Evolutionary conservation across 768 basidiomycete species (phyloP).

Genomic region (Gloeopeniophorella convolvens): DNA sequence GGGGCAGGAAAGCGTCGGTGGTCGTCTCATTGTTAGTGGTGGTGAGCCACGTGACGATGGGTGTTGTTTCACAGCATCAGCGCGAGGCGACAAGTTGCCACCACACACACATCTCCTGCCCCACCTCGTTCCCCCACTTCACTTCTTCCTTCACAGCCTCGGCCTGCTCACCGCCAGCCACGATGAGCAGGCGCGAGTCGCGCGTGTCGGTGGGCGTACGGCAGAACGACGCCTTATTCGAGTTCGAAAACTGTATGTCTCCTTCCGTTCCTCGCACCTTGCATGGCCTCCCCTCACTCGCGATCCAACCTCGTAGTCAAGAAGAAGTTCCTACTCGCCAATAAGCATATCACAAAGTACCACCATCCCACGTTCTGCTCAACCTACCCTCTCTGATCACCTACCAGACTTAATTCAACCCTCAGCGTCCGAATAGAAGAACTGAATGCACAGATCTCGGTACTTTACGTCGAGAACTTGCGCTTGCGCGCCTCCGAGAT

Average conservation of each 20-base stretch:
- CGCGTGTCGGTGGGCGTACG: slow-evolving; percentile 49
- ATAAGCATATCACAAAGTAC: slow-evolving; percentile 88
- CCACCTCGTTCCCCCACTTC: background rate
- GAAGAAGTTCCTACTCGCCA: slow-evolving; percentile 87
- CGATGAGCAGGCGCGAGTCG: slow-evolving; percentile 35
- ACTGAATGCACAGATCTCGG: slow-evolving; percentile 74
- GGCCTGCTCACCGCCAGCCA: slow-evolving; percentile 19
- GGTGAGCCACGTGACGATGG: slow-evolving; percentile 1
- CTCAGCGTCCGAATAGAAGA: slow-evolving; percentile 81
- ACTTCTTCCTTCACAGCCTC: slow-evolving; percentile 7
- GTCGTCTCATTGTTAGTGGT: background rate
- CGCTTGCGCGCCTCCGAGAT: slow-evolving; percentile 77
- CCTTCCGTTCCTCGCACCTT: slow-evolving; percentile 25
- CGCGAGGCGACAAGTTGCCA: slow-evolving; percentile 2
- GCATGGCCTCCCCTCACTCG: slow-evolving; percentile 19
- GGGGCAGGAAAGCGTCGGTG: no score
- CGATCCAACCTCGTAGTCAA: slow-evolving; percentile 55
- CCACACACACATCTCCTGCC: background rate
- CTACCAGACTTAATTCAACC: slow-evolving; percentile 70
- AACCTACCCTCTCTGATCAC: slow-evolving; percentile 5
- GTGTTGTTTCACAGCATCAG: slow-evolving; percentile 12
- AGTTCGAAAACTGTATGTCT: slow-evolving; percentile 78
- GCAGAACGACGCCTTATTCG: slow-evolving; percentile 74
- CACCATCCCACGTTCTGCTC: background rate
- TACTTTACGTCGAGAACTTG: slow-evolving; percentile 78